Conservation (phyloP, 495 filamentous ascomycete species). For the Aspergillus panamensis region DNA sequence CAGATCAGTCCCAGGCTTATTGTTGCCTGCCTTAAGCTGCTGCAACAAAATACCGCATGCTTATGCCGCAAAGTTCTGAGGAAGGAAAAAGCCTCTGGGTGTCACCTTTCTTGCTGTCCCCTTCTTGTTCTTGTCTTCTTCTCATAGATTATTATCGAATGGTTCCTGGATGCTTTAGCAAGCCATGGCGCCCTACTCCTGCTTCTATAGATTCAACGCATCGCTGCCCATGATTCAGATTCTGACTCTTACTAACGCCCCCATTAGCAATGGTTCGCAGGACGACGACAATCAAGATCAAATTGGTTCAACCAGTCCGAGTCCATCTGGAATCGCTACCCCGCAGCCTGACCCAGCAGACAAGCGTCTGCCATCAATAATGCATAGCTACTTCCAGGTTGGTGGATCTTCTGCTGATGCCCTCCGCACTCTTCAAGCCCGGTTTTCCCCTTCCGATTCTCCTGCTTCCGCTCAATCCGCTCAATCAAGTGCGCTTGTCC, state of each 20-base stretch:
- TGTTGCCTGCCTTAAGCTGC: constrained; percentile 9
- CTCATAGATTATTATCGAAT: not conserved
- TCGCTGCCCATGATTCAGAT: not conserved
- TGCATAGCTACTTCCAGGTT: constrained; percentile 98
- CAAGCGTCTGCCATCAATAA: constrained; percentile 85
- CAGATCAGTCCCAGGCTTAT: constrained; percentile 6
- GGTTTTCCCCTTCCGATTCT: constrained; percentile 39
- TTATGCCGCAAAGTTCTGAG: not conserved
- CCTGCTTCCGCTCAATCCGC: constrained; percentile 39
- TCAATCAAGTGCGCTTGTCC: constrained; percentile 20
- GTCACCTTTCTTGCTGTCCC: not conserved
- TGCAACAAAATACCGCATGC: constrained; percentile 1
- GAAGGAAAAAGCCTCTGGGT: not conserved
- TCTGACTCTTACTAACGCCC: constrained; percentile 28
- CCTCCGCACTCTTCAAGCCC: constrained; percentile 51
- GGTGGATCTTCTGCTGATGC: constrained; percentile 60
- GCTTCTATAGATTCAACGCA: not conserved
- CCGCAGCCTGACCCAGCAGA: constrained; percentile 85
- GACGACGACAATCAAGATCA: constrained; percentile 73
- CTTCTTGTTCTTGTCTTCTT: not conserved
- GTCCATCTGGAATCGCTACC: constrained; percentile 80
- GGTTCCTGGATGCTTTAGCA: not conserved
- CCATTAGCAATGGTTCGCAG: constrained; percentile 33
- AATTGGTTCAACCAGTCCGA: constrained; percentile 72
- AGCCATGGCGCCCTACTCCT: constrained; percentile 9